A percentile compares a stretch with the other conserved stretches of the same genome.
Conservation (phyloP, 257 asterid species). For the Echium plantagineum region DNA sequence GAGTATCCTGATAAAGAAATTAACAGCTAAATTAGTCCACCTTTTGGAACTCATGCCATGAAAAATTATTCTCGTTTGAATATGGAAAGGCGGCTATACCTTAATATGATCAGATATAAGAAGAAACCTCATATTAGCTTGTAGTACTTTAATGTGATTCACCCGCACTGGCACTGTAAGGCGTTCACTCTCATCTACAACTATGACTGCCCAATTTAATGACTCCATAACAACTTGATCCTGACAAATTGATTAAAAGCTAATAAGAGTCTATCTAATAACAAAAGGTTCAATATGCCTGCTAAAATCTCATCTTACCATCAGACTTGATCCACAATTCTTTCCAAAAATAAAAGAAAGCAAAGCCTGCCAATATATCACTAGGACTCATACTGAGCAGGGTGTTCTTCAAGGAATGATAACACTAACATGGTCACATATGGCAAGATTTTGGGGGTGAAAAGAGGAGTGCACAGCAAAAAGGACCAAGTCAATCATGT, state of each 20-base stretch:
- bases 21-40: background rate
- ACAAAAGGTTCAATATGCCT: too few species aligned
- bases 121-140: constrained; percentile 22
- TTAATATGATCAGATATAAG: constrained; percentile 11
- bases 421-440: too few species aligned
- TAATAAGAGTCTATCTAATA: background rate
- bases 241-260: constrained; percentile 2
- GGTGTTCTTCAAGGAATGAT: too few species aligned
- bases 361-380: too few species aligned
- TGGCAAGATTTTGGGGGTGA: too few species aligned
- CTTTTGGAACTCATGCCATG: background rate
- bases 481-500: too few species aligned
- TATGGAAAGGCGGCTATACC: constrained; percentile 11
- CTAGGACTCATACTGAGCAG: too few species aligned
- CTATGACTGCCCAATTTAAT: constrained; percentile 21
- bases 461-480: too few species aligned
- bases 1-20: constrained; percentile 14
- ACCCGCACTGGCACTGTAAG: constrained; percentile 4
- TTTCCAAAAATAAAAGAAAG: too few species aligned
- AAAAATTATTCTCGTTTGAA: background rate
- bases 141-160: constrained; percentile 13
- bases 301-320: too few species aligned
- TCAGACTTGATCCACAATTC: too few species aligned
- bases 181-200: constrained; percentile 21
- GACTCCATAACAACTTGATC: constrained; percentile 13